phyloP scores from a whole-genome alignment of 2,329 filamentous ascomycete genomes.

The Epichloe glyceriae region DNA sequence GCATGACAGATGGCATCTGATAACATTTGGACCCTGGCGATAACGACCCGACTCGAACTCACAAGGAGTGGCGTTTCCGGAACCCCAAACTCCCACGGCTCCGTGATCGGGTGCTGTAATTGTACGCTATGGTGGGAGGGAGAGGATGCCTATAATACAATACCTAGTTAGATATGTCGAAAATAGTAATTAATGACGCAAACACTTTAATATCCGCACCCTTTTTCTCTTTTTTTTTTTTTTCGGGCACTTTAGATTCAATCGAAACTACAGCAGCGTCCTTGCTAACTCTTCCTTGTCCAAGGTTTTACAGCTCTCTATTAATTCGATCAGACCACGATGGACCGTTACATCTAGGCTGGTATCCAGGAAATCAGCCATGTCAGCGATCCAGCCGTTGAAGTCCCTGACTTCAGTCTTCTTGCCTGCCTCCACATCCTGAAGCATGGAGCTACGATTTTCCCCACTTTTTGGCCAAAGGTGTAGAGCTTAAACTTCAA shows the following conservation, averaged over 20 bases:
- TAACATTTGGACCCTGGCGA: no score
- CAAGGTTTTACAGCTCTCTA: constrained; percentile 24
- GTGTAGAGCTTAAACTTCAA: constrained; percentile 33
- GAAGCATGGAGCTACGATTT: constrained; percentile 50
- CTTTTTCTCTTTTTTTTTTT: background rate
- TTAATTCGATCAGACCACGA: constrained; percentile 28
- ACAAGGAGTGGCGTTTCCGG: background rate
- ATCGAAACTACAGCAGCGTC: constrained; percentile 8
- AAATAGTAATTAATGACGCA: background rate
- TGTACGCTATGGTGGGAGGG: background rate
- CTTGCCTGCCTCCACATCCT: constrained; percentile 40
- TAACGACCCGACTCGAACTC: background rate
- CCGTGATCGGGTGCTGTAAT: background rate
- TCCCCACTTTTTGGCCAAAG: constrained; percentile 34
- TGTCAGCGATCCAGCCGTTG: constrained; percentile 45
- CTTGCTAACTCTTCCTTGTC: constrained; percentile 21
- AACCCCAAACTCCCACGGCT: background rate
- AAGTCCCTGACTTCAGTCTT: constrained; percentile 44
- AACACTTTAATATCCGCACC: background rate
- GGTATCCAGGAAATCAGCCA: constrained; percentile 24
- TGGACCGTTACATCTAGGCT: constrained; percentile 25
- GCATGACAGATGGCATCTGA: background rate
- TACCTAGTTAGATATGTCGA: background rate
- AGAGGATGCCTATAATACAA: background rate
- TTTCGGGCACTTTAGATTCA: no score